Evolutionary conservation across 2,329 filamentous ascomycete genomes (phyloP).

Genomic region (Tolypocladium tundrense): DNA sequence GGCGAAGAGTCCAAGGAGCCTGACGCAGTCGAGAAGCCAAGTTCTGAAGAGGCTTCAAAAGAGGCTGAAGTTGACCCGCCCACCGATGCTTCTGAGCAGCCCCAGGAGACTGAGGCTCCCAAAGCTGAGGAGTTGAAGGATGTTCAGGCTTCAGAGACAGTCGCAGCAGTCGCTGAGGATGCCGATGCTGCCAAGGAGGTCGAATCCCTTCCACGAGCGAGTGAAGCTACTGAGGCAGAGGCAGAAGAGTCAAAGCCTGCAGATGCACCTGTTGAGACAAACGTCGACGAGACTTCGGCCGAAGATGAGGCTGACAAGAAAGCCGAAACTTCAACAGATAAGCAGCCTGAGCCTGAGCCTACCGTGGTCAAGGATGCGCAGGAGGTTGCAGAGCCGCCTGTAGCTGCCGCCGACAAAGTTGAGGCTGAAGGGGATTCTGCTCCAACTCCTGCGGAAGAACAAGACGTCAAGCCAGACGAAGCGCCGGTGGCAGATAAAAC

Average conservation of each 20-base stretch:
- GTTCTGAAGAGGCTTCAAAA: not conserved
- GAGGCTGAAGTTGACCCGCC: not conserved
- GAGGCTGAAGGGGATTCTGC: not conserved
- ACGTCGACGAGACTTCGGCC: constrained; percentile 1
- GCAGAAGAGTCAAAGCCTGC: not conserved
- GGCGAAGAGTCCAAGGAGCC: not conserved
- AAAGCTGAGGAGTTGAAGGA: not conserved
- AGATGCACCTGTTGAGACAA: constrained; percentile 2
- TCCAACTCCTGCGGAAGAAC: not conserved
- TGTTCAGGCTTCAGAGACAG: not conserved
- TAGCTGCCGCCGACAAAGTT: not conserved
- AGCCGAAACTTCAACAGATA: not conserved
- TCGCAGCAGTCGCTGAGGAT: not conserved
- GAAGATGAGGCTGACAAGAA: not conserved
- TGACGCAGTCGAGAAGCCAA: not conserved
- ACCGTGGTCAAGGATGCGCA: constrained; percentile 6
- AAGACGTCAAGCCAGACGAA: not conserved
- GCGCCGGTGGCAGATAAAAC: not conserved
- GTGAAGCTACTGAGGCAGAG: not conserved
- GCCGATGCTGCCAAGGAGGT: not conserved
- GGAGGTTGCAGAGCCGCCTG: not conserved
- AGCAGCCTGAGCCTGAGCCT: not conserved
- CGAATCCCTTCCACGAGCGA: not conserved
- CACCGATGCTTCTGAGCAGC: not conserved
- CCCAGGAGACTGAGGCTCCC: not conserved